These are phyloP conservation scores for Termitomyces sp. DNA, from an alignment of 768 basidiomycete genomes.

Conservation along the genomic window DNA sequence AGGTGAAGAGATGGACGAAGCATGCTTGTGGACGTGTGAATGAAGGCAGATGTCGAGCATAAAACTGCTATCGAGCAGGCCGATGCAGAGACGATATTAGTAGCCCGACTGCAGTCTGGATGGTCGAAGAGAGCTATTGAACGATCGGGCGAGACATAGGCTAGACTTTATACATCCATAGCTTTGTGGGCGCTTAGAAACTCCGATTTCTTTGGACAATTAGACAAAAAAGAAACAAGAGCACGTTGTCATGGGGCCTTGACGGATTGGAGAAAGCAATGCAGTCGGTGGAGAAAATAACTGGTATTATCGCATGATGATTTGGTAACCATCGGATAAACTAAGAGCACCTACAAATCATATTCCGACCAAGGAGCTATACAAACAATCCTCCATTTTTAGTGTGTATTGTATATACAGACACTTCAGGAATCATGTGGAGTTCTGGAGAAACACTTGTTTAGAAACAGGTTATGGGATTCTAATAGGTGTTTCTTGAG, in stretches of 20 bases:
- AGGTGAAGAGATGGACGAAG: background rate
- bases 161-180: background rate
- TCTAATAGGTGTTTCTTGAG: too few species aligned
- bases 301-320: background rate
- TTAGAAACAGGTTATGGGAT: too few species aligned
- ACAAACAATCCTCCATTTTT: background rate
- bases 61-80: too few species aligned
- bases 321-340: background rate
- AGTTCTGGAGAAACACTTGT: too few species aligned
- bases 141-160: background rate
- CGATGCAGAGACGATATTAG: too few species aligned
- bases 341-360: too few species aligned
- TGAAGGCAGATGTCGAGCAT: background rate
- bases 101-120: background rate
- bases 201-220: background rate
- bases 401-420: background rate
- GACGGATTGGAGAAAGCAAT: background rate
- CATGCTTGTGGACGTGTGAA: background rate
- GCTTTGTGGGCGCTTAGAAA: background rate
- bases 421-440: too few species aligned
- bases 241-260: background rate
- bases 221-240: background rate
- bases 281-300: background rate
- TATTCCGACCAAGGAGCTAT: too few species aligned
- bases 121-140: background rate